Evolutionary conservation across 139 green algal genomes (phyloP), one percentile per base, ranked within the genome.

Genomic region (Chlamydomonas applanata): DNA sequence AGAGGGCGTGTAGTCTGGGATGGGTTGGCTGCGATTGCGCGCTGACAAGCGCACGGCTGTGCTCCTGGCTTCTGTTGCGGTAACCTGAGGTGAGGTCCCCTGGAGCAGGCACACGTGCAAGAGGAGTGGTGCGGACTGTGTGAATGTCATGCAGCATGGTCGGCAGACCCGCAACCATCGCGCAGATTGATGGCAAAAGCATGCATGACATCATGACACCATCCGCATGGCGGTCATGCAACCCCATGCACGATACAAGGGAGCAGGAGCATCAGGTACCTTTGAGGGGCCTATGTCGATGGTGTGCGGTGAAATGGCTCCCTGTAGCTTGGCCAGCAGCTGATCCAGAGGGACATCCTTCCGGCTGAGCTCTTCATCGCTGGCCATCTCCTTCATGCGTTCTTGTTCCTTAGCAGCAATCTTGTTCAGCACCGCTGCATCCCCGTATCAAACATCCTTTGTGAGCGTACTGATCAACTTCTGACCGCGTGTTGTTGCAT

Each of bases 261-360:
- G n/a, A n/a, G n/a, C n/a, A n/a, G n/a, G n/a, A n/a, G n/a, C n/a
- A n/a, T n/a, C n/a, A n/a, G n/a, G n/a, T 11, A 49, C 40, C 40
- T 49, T 49, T 49, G 40, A 49, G 7, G 40, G 40, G 3, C 36
- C 32, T 36, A 72, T 24, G 22, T 72, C 24, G 17, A 72, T 22
- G 22, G 20, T 36, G 5, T 72, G 36, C 7, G 24, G 40, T 35
- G 5, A 14, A 20, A 81, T 77, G 27, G 69, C 32, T 27, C 61
- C 61, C 0, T 61, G 54, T 14, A 82, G 69, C 32, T 77, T 77
- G 30, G 54, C 40, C 22, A 82, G 62, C 3, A 82, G 60, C 19
- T 71, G 4, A 33, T 74, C 76, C 24, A 78, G 64, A 0, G 76
- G 57, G 9, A 30, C 9, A 35, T 82, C 70, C 33, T 82, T 82